Conservation (phyloP, 1,284 basidiomycete genomes). For the Rhodotorula sp. region DNA sequence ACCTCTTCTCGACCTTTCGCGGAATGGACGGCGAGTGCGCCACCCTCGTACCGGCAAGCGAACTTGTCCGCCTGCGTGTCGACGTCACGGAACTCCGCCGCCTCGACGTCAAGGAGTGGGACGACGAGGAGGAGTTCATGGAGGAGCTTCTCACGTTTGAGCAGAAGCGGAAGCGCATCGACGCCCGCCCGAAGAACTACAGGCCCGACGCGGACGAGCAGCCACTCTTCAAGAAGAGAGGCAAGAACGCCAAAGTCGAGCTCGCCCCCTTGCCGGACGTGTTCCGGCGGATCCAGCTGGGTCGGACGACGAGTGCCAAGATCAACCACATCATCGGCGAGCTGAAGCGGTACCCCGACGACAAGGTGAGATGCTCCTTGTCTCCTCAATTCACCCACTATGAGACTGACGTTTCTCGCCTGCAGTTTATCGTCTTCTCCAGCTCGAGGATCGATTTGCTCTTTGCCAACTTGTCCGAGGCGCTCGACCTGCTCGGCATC, state of each 20-base stretch:
- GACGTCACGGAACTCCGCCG: constrained; percentile 25
- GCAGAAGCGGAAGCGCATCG: constrained; percentile 22
- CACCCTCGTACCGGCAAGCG: constrained; percentile 18
- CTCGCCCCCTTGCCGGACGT: constrained; percentile 17
- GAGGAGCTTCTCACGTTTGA: constrained; percentile 41
- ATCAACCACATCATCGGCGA: constrained; percentile 36
- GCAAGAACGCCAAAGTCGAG: constrained; percentile 20
- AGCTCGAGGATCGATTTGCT: constrained; percentile 27
- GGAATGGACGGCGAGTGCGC: constrained; percentile 1
- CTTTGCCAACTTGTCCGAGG: constrained; percentile 37
- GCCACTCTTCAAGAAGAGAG: constrained; percentile 26
- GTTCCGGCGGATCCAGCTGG: constrained; percentile 20
- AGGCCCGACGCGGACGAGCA: constrained; percentile 7
- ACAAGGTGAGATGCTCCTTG: constrained; percentile 17
- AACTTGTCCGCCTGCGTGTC: constrained; percentile 28
- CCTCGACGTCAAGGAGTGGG: constrained; percentile 24
- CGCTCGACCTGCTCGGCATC: constrained; percentile 38
- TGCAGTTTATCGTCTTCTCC: constrained; percentile 38
- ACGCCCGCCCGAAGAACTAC: constrained; percentile 3
- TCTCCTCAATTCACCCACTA: background rate
- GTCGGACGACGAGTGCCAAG: constrained; percentile 30
- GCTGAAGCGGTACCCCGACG: constrained; percentile 23
- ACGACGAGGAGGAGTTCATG: constrained; percentile 39
- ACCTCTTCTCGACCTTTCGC: constrained; percentile 21
- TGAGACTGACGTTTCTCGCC: no score